A percentile compares a stretch with the other conserved stretches of the same genome.
Evolutionary conservation across 129 eudicot species (phyloP).

Genomic region (Lactuca sativa): DNA sequence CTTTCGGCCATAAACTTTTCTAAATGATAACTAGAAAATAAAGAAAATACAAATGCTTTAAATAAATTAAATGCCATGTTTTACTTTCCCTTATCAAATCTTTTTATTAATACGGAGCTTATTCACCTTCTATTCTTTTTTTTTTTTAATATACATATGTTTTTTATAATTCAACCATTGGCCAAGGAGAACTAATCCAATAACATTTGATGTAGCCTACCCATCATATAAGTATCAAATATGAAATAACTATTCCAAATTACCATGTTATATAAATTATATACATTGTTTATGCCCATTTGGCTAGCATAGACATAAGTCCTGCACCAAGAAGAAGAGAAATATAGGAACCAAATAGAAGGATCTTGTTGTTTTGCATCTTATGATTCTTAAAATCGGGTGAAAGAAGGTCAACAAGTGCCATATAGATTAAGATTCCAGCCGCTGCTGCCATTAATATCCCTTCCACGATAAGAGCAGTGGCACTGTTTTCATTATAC

Average conservation of each 20-base stretch:
- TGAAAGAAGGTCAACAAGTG: slow-evolving; percentile 56
- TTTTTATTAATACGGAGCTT: no score
- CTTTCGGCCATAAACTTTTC: no score
- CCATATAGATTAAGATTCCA: slow-evolving; percentile 58
- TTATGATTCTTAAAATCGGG: slow-evolving; percentile 50
- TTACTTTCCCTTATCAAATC: no score
- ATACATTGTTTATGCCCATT: slow-evolving; percentile 36
- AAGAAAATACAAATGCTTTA: no score
- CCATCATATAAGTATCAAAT: neutral
- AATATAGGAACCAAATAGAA: slow-evolving; percentile 33
- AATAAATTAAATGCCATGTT: no score
- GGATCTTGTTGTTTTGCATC: slow-evolving; percentile 41
- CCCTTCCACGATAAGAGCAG: slow-evolving; percentile 48
- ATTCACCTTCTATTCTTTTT: no score
- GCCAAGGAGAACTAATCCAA: no score
- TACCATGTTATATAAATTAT: neutral
- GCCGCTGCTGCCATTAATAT: slow-evolving; percentile 46
- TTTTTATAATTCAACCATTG: no score
- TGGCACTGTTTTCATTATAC: slow-evolving; percentile 36
- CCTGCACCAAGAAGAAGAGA: slow-evolving; percentile 51
- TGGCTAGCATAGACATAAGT: slow-evolving; percentile 48
- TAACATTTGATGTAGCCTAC: neutral
- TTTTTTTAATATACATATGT: no score
- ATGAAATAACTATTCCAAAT: neutral
- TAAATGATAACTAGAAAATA: no score